Evolutionary conservation across 345 rosid genomes (phyloP), one percentile per base, ranked within the genome.

Genomic region (Hevea brasiliensis): DNA sequence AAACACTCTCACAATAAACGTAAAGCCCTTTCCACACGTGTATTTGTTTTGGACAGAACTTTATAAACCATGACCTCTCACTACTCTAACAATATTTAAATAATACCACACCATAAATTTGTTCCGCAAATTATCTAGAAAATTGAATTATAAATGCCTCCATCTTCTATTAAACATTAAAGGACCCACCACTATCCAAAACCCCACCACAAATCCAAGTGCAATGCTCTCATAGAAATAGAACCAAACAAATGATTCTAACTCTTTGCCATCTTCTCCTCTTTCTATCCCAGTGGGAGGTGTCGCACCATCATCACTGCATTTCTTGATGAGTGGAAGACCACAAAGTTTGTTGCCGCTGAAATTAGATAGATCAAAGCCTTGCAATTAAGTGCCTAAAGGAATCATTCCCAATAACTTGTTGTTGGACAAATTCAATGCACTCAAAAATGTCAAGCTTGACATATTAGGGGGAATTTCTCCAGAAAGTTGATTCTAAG

Each of bases 391-490:
- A 54, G 81, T 68, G 24, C 77, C 55, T 8, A 20, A 26, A 42
- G 77, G 81, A 62, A 72, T 67, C 61, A 17, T 41, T 10, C 76
- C 76, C n/a, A 7, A 59, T 41, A 72, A 60, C 0, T 32, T 77
- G 50, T 62, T 62, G 8, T 62, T 21, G 7, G 50, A 62, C 15
- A 62, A 4, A 48, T 62, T 62, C 5, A 66, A 68, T 23, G 0
- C 15, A 48, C 65, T 78, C 24, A 79, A 66, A 12, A 40, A 23
- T 0, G 72, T 64, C 70, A 74, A 29, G 13, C 40, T 73, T 26
- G 79, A 42, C 32, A 64, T 47, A 40, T 74, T 75, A 8, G 23
- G 12, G 8, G 81, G 79, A 14, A 82, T 82, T 59, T 45, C 60
- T 11, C 76, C 80, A 1, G 7, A 7, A 10, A 75, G 70, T 1